Percentiles rank a stretch among this genome's conserved stretches.
Conservation (phyloP, 2,329 filamentous ascomycete species). For the Aureobasidium sp. region DNA sequence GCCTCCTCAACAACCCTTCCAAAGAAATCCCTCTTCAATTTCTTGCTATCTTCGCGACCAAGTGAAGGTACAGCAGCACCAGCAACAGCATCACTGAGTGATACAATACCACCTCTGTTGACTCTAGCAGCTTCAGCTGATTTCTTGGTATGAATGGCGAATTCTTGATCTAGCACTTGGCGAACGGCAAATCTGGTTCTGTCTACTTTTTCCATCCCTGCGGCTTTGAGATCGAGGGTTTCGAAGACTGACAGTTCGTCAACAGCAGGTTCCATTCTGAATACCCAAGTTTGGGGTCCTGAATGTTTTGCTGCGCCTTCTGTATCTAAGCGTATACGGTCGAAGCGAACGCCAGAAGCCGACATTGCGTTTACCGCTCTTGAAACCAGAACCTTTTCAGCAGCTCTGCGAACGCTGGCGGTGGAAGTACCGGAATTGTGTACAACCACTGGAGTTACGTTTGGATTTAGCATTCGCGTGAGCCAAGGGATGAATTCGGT, state of each 20-base stretch:
- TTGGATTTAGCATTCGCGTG: constrained; percentile 73
- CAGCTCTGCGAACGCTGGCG: constrained; percentile 81
- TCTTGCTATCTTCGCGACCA: constrained; percentile 21
- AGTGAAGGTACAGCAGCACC: constrained; percentile 9
- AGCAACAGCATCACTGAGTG: constrained; percentile 16
- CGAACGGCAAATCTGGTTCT: constrained; percentile 84
- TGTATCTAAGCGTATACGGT: constrained; percentile 63
- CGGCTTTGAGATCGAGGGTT: constrained; percentile 45
- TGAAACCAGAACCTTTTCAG: constrained; percentile 71
- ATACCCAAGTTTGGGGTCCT: constrained; percentile 53
- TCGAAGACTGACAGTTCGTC: constrained; percentile 70
- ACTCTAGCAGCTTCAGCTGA: constrained; percentile 59
- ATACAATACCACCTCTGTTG: constrained; percentile 37
- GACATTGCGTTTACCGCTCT: constrained; percentile 73
- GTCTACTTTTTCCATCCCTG: constrained; percentile 32
- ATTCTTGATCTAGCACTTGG: constrained; percentile 87
- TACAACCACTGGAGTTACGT: constrained; percentile 84
- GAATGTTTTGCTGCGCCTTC: constrained; percentile 28
- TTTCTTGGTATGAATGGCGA: constrained; percentile 60
- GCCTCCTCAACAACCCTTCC: constrained; percentile 47
- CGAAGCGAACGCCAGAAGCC: constrained; percentile 73
- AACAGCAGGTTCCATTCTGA: constrained; percentile 86
- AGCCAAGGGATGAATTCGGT: constrained; percentile 80
- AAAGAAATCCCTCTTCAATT: constrained; percentile 73
- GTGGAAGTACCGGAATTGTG: constrained; percentile 41